A percentile compares a stretch with the other conserved stretches of the same genome.
These are phyloP conservation scores for Kwoniella sp. DNA, from an alignment of 768 basidiomycete species.

Conservation along the genomic window DNA sequence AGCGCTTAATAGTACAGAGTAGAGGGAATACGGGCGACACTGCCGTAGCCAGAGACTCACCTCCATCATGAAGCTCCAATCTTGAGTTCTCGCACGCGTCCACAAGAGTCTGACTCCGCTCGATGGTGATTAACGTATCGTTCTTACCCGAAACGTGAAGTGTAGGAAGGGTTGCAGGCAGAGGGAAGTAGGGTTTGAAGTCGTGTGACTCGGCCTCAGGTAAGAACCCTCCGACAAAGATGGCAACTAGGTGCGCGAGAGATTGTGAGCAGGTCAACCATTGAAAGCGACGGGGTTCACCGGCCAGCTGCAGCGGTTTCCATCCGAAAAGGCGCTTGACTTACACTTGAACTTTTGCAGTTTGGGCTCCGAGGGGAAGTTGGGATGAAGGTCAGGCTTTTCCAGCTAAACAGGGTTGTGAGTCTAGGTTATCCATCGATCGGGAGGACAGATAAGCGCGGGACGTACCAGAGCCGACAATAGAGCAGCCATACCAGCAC, in stretches of 20 bases:
- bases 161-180: conserved; percentile 31
- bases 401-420: conserved; percentile 27
- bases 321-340: too few species aligned
- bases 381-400: conserved; percentile 38
- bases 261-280: too few species aligned
- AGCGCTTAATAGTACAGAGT: not conserved
- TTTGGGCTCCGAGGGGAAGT: conserved; percentile 32
- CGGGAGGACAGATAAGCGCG: not conserved
- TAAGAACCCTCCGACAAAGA: conserved; percentile 46
- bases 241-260: too few species aligned
- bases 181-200: conserved; percentile 39
- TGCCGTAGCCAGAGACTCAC: conserved; percentile 8
- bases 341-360: conserved; percentile 45
- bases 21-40: not conserved
- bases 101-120: conserved; percentile 38
- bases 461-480: conserved; percentile 42
- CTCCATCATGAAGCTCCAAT: conserved; percentile 46
- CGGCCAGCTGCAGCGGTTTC: too few species aligned
- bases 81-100: conserved; percentile 33
- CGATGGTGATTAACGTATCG: conserved; percentile 46
- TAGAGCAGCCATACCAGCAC: conserved; percentile 48
- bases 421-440: not conserved
- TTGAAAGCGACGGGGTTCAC: too few species aligned
- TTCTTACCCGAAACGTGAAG: conserved; percentile 45
- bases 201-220: conserved; percentile 25